A percentile compares a stretch with the other conserved stretches of the same genome.
Evolutionary conservation across 192 early-diverging fungal genomes (phyloP).

Genomic region (Backusella tuberculispora): DNA sequence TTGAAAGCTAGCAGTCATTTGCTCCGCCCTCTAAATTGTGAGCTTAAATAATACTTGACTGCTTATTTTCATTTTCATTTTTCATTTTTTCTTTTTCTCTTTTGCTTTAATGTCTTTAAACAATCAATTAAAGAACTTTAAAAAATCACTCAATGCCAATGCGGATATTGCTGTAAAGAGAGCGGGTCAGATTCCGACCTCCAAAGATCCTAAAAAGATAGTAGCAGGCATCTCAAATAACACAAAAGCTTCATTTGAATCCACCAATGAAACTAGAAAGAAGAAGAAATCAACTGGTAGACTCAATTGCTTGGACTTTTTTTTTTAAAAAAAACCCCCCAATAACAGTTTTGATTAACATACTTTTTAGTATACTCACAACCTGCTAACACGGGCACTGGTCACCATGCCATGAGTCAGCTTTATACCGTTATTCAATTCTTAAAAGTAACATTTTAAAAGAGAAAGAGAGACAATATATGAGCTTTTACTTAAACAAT

Average conservation of each 20-base stretch:
- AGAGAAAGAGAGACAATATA: background rate
- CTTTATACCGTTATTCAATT: slow-evolving; percentile 60
- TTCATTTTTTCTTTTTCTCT: background rate
- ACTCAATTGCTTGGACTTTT: background rate
- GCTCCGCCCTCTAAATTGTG: too few species aligned
- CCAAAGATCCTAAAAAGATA: background rate
- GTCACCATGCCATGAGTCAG: slow-evolving; percentile 56
- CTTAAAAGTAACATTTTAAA: slow-evolving; percentile 45
- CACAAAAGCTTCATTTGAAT: slow-evolving; percentile 35
- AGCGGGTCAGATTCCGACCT: background rate
- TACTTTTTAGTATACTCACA: slow-evolving; percentile 50
- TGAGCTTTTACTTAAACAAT: background rate
- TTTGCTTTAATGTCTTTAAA: slow-evolving; percentile 25
- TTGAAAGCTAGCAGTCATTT: too few species aligned
- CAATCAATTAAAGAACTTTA: slow-evolving; percentile 40
- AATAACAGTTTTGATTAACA: background rate
- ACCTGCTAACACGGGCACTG: slow-evolving; percentile 57
- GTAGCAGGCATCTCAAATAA: slow-evolving; percentile 25
- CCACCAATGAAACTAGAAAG: slow-evolving; percentile 28
- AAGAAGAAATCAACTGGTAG: slow-evolving; percentile 31
- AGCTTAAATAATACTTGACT: too few species aligned
- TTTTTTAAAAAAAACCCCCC: background rate
- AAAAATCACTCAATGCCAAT: slow-evolving; percentile 38
- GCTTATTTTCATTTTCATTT: background rate
- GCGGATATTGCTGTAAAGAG: slow-evolving; percentile 37